These are phyloP conservation scores for Starmera caribaea DNA, from an alignment of 805 yeast species.

Conservation along the genomic window DNA sequence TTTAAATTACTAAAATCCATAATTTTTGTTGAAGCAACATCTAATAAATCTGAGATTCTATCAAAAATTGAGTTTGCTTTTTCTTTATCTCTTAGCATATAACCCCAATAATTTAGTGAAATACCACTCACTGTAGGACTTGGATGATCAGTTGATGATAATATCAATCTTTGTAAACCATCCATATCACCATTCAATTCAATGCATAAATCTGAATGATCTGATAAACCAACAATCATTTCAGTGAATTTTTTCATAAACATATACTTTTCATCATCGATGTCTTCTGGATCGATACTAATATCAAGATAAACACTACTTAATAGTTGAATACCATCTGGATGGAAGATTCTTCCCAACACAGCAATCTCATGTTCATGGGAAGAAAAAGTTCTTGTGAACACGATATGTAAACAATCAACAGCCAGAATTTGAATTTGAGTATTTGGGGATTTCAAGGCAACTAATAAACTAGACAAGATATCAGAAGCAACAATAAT, in stretches of 20 bases:
- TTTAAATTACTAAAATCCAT: slow-evolving; percentile 62
- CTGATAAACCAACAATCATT: slow-evolving; percentile 81
- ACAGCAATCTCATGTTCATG: slow-evolving; percentile 66
- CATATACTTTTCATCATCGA: slow-evolving; percentile 74
- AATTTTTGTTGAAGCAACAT: slow-evolving; percentile 68
- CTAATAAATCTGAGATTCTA: slow-evolving; percentile 59
- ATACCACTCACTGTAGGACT: slow-evolving; percentile 86
- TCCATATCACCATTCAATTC: slow-evolving; percentile 47
- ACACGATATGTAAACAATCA: slow-evolving; percentile 82
- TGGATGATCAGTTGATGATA: slow-evolving; percentile 74
- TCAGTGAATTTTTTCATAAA: slow-evolving; percentile 86
- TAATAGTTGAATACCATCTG: slow-evolving; percentile 66
- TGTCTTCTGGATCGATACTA: slow-evolving; percentile 52
- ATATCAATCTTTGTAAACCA: slow-evolving; percentile 62
- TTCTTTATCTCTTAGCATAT: slow-evolving; percentile 72
- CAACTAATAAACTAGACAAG: slow-evolving; percentile 49
- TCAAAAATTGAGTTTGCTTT: slow-evolving; percentile 40
- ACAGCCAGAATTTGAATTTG: slow-evolving; percentile 73
- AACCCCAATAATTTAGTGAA: slow-evolving; percentile 90
- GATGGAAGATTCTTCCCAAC: slow-evolving; percentile 67
- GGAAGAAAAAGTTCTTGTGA: slow-evolving; percentile 64
- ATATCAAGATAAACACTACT: slow-evolving; percentile 48
- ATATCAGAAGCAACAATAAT: slow-evolving; percentile 61
- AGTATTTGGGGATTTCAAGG: slow-evolving; percentile 50
- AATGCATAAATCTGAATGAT: slow-evolving; percentile 49